Evolutionary conservation across 805 yeast species (phyloP), one percentile per base, ranked within the genome.

Genomic region (Ogataea nakhonphanomensis): DNA sequence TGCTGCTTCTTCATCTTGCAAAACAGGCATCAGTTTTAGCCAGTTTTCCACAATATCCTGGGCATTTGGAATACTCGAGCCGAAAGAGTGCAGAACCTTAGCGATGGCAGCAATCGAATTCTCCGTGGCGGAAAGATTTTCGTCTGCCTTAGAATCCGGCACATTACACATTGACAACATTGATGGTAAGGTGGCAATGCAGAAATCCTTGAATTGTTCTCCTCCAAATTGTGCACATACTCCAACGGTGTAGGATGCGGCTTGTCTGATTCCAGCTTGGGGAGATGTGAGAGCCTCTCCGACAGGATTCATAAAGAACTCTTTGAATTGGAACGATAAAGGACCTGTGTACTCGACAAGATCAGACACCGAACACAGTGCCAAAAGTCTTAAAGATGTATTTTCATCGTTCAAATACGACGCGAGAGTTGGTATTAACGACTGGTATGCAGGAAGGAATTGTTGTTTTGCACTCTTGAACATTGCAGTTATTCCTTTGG

Each of bases 1-100:
- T 4, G 97, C 97, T 4, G 95, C 95, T 50, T 85, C 93, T 30
- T 79, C 84, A 60, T 93, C 97, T 51, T 79, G 84, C 15, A 80
- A 64, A 30, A 91, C 75, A 15, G 98, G 99, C 50, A 93, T 74
- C 8, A 87, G 73, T 46, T 74, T 73, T 38, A 93, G 67, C 98
- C 98, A 93, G 45, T 75, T 82, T 23, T 71, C 74, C 35, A 86
- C 67, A 20, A 85, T 75, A 20, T 74, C 69, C 47, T 83, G 78
- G 42, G 79, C 64, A 56, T 80, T 76, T 23, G 89, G 81, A 35
- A 86, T 69, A 33, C 52, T 47, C 5, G 71, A 53, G n/a, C 82
- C 80, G 52, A 72, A 80, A 11, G 78, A 64, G 46, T 81, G 84
- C 45, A 90, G 71, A 8, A 91, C 77, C 60, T 87, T 87, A 25